These are phyloP conservation scores for Herpotrichia juniperi DNA, from an alignment of 2,329 filamentous ascomycete species.

Conservation along the genomic window DNA sequence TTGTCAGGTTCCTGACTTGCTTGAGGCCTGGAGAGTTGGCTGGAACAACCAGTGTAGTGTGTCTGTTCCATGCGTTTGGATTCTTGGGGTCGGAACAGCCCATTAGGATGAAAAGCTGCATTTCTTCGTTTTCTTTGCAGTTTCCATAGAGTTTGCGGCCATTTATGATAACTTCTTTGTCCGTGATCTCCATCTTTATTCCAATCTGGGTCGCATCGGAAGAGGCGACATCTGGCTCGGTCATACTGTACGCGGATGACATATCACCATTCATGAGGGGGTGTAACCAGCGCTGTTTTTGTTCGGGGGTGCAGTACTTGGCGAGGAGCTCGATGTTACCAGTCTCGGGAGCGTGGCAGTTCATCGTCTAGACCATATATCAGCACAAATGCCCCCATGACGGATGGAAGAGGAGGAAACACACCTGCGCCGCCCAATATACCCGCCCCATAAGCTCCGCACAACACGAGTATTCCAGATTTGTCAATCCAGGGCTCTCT, in stretches of 20 bases:
- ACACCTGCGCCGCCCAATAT: slow-evolving; percentile 53
- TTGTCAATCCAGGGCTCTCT: slow-evolving; percentile 53
- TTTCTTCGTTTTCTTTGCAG: slow-evolving; percentile 46
- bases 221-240: slow-evolving; percentile 57
- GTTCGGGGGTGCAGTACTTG: slow-evolving; percentile 57
- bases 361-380: slow-evolving; percentile 44
- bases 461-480: slow-evolving; percentile 54
- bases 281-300: slow-evolving; percentile 58
- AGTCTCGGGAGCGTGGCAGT: slow-evolving; percentile 56
- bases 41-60: slow-evolving; percentile 49
- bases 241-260: slow-evolving; percentile 59
- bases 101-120: slow-evolving; percentile 45
- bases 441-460: slow-evolving; percentile 55
- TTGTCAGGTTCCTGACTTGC: slow-evolving; percentile 47
- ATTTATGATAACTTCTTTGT: slow-evolving; percentile 50
- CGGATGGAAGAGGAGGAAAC: neutral
- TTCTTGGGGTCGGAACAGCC: slow-evolving; percentile 49
- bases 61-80: slow-evolving; percentile 47
- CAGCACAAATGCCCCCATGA: neutral
- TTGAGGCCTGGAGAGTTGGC: slow-evolving; percentile 46
- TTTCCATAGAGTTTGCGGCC: slow-evolving; percentile 51
- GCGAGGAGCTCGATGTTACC: slow-evolving; percentile 61
- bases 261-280: slow-evolving; percentile 57
- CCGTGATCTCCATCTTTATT: slow-evolving; percentile 42
- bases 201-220: slow-evolving; percentile 58